Evolutionary conservation across 257 asterid species (phyloP).

Genomic region (Coffea canephora): DNA sequence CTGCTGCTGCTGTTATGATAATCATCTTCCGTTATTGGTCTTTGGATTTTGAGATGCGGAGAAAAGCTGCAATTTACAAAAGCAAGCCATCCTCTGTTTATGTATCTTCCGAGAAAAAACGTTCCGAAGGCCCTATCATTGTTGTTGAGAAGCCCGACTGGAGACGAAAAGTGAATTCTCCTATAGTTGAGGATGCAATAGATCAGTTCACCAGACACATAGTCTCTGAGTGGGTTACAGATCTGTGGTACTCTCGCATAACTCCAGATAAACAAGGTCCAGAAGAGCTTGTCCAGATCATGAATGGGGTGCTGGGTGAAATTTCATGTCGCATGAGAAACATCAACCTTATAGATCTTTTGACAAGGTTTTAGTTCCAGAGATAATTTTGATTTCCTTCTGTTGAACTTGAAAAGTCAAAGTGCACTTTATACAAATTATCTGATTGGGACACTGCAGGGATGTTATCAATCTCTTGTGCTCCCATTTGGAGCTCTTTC

Average conservation of each 20-base stretch:
- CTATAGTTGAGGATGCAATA: slow-evolving; percentile 87
- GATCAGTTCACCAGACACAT: slow-evolving; percentile 81
- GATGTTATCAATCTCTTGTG: slow-evolving; percentile 61
- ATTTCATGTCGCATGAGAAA: slow-evolving; percentile 80
- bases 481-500: slow-evolving; percentile 76
- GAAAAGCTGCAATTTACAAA: slow-evolving; percentile 76
- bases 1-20: slow-evolving; percentile 71
- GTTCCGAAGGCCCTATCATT: slow-evolving; percentile 36
- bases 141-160: slow-evolving; percentile 58
- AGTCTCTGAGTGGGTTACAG: slow-evolving; percentile 96
- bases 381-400: slow-evolving; percentile 23
- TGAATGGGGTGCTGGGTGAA: slow-evolving; percentile 82
- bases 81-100: slow-evolving; percentile 48
- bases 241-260: slow-evolving; percentile 90
- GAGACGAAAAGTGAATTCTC: slow-evolving; percentile 89
- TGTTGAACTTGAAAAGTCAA: slow-evolving; percentile 17
- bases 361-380: slow-evolving; percentile 61
- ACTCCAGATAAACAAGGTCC: slow-evolving; percentile 92
- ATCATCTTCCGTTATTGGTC: slow-evolving; percentile 70
- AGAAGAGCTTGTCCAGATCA: slow-evolving; percentile 84
- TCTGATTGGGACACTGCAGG: slow-evolving; percentile 51
- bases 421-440: slow-evolving; percentile 19
- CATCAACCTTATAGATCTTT: slow-evolving; percentile 78
- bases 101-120: slow-evolving; percentile 35
- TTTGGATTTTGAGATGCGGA: slow-evolving; percentile 75